Percentiles rank a stretch among this genome's conserved stretches.
Evolutionary conservation across 331 rosid genomes (phyloP).

Genomic region (Acacia pycnantha): DNA sequence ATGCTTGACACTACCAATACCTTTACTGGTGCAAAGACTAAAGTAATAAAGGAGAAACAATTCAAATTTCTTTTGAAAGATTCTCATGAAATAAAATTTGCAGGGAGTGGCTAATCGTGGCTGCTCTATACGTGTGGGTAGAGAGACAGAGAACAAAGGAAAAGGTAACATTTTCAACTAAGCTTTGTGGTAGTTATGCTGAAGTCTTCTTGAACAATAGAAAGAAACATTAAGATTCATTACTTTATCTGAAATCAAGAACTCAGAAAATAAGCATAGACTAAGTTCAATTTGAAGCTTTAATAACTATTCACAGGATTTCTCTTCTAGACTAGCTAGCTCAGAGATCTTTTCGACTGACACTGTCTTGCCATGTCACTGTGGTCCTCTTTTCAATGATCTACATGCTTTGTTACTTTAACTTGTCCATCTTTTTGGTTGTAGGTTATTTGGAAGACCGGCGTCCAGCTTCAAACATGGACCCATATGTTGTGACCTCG

Average conservation of each 20-base stretch:
- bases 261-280: background rate
- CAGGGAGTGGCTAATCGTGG: conserved; percentile 99
- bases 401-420: background rate
- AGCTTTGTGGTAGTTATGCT: background rate
- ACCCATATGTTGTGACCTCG: conserved; percentile 84
- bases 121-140: conserved; percentile 97
- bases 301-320: background rate
- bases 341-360: background rate
- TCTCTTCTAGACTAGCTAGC: background rate
- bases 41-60: background rate
- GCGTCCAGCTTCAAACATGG: conserved; percentile 99
- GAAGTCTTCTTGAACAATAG: background rate
- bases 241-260: background rate
- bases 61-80: conserved; percentile 11
- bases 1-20: conserved; percentile 29
- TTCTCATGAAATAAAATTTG: conserved; percentile 25
- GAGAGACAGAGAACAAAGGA: conserved; percentile 84
- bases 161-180: conserved; percentile 59
- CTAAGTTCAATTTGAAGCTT: background rate
- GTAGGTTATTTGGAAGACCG: conserved; percentile 98
- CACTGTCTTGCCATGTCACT: background rate
- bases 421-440: conserved; percentile 18
- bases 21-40: conserved; percentile 23
- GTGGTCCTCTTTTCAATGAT: background rate
- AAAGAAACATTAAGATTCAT: background rate